Evolutionary conservation across 2,329 filamentous ascomycete genomes (phyloP).

Genomic region (Hypoxylon sp.): DNA sequence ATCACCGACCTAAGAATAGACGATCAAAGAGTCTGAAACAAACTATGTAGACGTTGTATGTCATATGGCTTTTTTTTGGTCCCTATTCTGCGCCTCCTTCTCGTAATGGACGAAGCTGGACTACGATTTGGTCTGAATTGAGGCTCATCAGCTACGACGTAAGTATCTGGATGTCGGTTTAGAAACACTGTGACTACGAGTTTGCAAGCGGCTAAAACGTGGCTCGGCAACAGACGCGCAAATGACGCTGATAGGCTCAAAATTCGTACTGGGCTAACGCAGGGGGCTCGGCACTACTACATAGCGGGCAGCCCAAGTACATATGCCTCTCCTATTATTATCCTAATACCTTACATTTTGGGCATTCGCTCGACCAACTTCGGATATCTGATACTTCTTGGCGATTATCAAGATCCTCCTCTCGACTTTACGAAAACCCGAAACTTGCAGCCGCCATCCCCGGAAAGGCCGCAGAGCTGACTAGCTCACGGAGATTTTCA

Average conservation of each 20-base stretch:
- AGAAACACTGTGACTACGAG: slow-evolving; percentile 18
- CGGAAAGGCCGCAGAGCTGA: slow-evolving; percentile 11
- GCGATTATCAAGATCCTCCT: slow-evolving; percentile 34
- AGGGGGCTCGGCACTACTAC: slow-evolving; percentile 40
- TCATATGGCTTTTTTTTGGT: slow-evolving; percentile 21
- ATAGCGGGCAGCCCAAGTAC: slow-evolving; percentile 10
- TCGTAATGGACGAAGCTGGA: slow-evolving; percentile 32
- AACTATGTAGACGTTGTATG: slow-evolving; percentile 23
- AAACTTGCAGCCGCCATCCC: slow-evolving; percentile 11
- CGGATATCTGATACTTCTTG: slow-evolving; percentile 35
- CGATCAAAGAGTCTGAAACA: slow-evolving; percentile 38
- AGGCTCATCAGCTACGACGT: slow-evolving; percentile 35
- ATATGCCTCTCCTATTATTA: slow-evolving; percentile 38
- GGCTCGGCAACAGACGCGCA: slow-evolving; percentile 30
- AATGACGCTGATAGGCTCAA: slow-evolving; percentile 38
- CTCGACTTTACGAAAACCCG: slow-evolving; percentile 18
- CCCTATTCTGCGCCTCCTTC: slow-evolving; percentile 27
- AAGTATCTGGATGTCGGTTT: slow-evolving; percentile 26
- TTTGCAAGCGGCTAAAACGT: slow-evolving; percentile 35
- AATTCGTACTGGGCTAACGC: slow-evolving; percentile 35
- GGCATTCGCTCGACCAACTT: slow-evolving; percentile 27
- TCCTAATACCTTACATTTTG: slow-evolving; percentile 40
- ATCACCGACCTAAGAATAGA: slow-evolving; percentile 39
- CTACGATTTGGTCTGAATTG: slow-evolving; percentile 30
- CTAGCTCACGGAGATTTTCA: slow-evolving; percentile 27